phyloP scores from a whole-genome alignment of 2,329 filamentous ascomycete genomes.

The Botrytis aclada region DNA sequence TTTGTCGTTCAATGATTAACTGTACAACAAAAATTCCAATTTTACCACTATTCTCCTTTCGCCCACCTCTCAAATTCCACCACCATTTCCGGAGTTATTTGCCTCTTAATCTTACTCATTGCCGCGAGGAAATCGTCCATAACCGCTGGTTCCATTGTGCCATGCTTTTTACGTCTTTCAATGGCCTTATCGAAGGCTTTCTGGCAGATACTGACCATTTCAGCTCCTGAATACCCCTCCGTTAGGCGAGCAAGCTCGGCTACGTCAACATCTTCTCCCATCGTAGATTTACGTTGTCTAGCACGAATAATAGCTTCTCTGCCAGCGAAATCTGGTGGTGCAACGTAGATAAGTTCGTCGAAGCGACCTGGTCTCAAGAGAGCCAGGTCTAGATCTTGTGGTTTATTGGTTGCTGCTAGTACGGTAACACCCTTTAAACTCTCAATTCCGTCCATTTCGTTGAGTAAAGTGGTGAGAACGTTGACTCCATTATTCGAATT shows the following conservation, averaged over 20 bases:
- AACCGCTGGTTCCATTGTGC: slow-evolving; percentile 41
- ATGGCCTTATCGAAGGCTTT: slow-evolving; percentile 50
- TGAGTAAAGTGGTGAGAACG: slow-evolving; percentile 83
- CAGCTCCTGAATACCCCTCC: slow-evolving; percentile 81
- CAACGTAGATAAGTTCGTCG: slow-evolving; percentile 81
- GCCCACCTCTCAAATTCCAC: slow-evolving; percentile 49
- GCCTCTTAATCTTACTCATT: slow-evolving; percentile 48
- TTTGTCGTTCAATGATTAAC: not conserved
- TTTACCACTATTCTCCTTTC: not conserved
- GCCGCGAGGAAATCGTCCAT: slow-evolving; percentile 47
- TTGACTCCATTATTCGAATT: slow-evolving; percentile 60
- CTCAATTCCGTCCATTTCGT: slow-evolving; percentile 95
- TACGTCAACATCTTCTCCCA: slow-evolving; percentile 64
- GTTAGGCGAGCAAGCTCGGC: slow-evolving; percentile 59
- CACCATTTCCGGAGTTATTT: slow-evolving; percentile 59
- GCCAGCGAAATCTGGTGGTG: slow-evolving; percentile 70
- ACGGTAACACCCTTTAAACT: slow-evolving; percentile 78
- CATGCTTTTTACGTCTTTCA: slow-evolving; percentile 47
- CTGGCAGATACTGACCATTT: slow-evolving; percentile 64
- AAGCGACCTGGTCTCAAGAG: slow-evolving; percentile 83
- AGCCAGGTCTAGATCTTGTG: slow-evolving; percentile 80
- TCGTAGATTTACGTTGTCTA: slow-evolving; percentile 58
- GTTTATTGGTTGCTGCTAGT: slow-evolving; percentile 87
- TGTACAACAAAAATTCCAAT: not conserved
- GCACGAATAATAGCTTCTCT: slow-evolving; percentile 73